Conservation (phyloP, 1,284 basidiomycete genomes). For the Lentinula novae-zelandiae region DNA sequence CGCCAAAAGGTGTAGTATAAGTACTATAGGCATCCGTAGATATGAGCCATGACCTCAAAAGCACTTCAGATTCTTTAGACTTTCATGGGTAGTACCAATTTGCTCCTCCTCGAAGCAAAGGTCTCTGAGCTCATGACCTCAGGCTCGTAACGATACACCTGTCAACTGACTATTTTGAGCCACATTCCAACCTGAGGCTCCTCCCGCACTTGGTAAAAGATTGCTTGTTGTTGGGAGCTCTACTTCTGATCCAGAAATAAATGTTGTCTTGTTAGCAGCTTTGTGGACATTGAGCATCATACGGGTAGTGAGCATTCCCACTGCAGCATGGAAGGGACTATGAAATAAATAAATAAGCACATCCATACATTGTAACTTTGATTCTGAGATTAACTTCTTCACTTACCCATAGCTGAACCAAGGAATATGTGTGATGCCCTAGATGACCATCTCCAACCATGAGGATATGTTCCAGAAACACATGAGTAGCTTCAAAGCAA, state of each 20-base stretch:
- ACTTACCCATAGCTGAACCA: conserved; percentile 45
- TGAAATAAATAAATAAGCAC: neutral
- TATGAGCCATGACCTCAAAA: too few species aligned
- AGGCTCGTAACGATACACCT: too few species aligned
- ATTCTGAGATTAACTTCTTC: neutral
- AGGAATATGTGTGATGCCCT: conserved; percentile 40
- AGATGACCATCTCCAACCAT: neutral
- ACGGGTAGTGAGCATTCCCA: conserved; percentile 41
- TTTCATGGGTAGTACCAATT: too few species aligned
- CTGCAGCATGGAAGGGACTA: conserved; percentile 44
- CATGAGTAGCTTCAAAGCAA: neutral
- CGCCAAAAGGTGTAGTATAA: too few species aligned
- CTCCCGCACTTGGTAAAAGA: neutral
- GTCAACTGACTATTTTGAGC: neutral
- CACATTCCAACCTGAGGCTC: neutral
- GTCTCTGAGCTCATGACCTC: too few species aligned
- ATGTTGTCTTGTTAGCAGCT: conserved; percentile 14
- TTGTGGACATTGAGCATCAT: conserved; percentile 42
- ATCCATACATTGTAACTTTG: too few species aligned
- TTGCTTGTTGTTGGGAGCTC: neutral
- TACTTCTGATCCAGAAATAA: neutral
- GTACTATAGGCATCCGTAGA: too few species aligned
- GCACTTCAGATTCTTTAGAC: too few species aligned
- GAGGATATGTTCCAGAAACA: neutral
- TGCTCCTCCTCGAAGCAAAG: too few species aligned